Evolutionary conservation across 2,329 filamentous ascomycete genomes (phyloP).

Genomic region (Allantophomopsis cytisporea): DNA sequence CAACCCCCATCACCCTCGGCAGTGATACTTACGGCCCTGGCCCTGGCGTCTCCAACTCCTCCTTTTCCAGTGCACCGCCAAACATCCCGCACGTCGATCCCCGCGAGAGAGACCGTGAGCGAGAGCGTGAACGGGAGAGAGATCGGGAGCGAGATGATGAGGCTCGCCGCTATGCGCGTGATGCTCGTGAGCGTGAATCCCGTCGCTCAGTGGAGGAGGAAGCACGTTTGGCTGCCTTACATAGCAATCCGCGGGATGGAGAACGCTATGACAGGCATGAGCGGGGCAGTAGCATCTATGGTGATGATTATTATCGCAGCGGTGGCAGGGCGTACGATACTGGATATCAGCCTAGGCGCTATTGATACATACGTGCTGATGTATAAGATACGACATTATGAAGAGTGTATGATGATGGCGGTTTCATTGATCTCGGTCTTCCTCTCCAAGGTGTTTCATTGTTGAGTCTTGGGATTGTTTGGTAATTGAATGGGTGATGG

Average conservation of each 20-base stretch:
- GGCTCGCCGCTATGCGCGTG: not conserved
- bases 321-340: not conserved
- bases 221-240: not conserved
- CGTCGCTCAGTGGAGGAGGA: not conserved
- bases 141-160: not conserved
- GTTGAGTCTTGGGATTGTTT: no score
- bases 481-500: no score
- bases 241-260: slow-evolving; percentile 1
- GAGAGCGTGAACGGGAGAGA: not conserved
- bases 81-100: not conserved
- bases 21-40: not conserved
- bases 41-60: not conserved
- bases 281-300: not conserved
- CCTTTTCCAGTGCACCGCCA: not conserved
- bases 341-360: no score
- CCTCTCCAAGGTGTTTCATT: no score
- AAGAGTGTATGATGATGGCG: no score
- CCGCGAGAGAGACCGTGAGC: not conserved
- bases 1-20: not conserved
- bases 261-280: not conserved
- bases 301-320: not conserved
- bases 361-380: no score
- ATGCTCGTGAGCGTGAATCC: not conserved
- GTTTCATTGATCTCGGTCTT: no score
- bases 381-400: no score